Base-by-base conservation (phyloP, 2,329 filamentous ascomycete species). In the Dactylellina cionopaga region DNA sequence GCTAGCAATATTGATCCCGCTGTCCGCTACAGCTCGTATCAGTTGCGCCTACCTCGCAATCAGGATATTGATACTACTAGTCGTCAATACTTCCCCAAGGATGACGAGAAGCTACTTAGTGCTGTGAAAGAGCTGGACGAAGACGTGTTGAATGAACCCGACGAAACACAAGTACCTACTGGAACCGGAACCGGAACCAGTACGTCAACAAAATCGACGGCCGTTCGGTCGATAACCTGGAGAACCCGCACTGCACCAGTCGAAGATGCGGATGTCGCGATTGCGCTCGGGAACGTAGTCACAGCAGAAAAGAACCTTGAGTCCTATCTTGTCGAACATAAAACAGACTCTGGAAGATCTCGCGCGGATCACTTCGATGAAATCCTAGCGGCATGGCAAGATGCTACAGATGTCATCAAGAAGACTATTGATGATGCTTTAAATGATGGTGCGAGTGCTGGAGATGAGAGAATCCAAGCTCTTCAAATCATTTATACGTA, bases 21-120 rank as follows among this genome's bases (percentile, higher is more conserved):
- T 74, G 91, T 99, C 77, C 89, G 94, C 74, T 98, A 96, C 80
- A 93, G 93, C 33, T 92, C 95, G 15, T 98, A 98, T 80, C 92
- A 96, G 80, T 85, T 92, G 79, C 90, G 94, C 79, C 87, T 96
- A 29, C 91, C 94, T 0, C 88, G 95, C 43, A 96, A 92, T 1
- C 87, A 92, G 59, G 89, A 93, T 1, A 89, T 96, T 51, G 85
- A 90, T 0, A 86, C 88, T 5, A 90, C 98, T 75, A 90, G 92
- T 1, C 88, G 89, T 76, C 89, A 90, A 75, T 89, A 89, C 72
- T 96, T 98, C 76, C 89, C 91, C 1, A 82, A 76, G 24, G 63
- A 76, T 24, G 15, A 83, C 9, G 85, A 92, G 72, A 78, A 82
- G 1, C 82, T 96, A 11, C 85, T 90, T 0, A 81, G 85, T 25